Evolutionary conservation across 805 yeast genomes (phyloP), one percentile per base, ranked within the genome.

Genomic region (Metschnikowia proteae): DNA sequence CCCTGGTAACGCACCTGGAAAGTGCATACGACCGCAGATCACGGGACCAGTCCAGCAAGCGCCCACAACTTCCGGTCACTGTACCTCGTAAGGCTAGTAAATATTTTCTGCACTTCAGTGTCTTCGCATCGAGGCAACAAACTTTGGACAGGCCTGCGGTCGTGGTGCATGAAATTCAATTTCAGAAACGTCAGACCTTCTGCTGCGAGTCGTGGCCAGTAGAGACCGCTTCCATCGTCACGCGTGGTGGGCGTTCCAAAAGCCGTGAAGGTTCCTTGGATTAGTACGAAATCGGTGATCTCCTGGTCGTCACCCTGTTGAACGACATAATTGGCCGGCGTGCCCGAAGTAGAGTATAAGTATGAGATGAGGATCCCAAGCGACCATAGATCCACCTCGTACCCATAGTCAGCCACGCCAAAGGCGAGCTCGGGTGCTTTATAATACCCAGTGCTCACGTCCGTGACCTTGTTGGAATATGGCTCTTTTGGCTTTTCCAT

Each of bases 341-440:
- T 50, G 13, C 70, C 66, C 29, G 57, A 47, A 4, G 38, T 29
- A 23, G 74, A 68, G 53, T 76, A 75, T 29, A 88, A 54, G 39
- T 76, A 62, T n/a, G 83, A 79, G 43, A 83, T 56, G 2, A 86
- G 58, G 8, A 88, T 76, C 0, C 88, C 95, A 17, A 80, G 61
- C 1, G 86, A 70, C 96, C 96, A 88, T 11, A 86, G 70, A 57
- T 88, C 96, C 6, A 87, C 69, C 35, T 74, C 80, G 33, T 60
- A 62, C 2, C 75, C 66, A 59, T 88, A 88, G 50, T 73, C 69
- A 1, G 69, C 52, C n/a, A 78, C 65, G 0, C 88, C 86, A 44
- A 86, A 75, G 37, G 87, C 68, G 41, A 85, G 65, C 59, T 88
- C 96, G 0, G 95, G 92, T 0, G 94, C 83, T 51, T 85, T 82